Conservation (phyloP, 2,329 filamentous ascomycete genomes). For the Curvularia verruculosa region DNA sequence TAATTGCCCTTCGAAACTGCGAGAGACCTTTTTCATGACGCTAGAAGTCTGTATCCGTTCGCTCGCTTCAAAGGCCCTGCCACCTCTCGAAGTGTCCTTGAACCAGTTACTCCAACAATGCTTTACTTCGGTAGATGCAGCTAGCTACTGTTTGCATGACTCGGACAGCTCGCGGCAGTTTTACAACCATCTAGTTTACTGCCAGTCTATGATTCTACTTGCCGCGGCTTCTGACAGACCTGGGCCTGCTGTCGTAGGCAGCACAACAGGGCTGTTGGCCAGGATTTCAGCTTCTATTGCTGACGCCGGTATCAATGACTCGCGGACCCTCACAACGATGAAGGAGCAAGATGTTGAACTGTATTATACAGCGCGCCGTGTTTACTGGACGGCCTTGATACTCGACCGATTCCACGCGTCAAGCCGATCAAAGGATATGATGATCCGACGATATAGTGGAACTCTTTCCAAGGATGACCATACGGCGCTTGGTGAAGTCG, state of each 20-base stretch:
- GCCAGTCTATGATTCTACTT: constrained; percentile 41
- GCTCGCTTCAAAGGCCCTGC: constrained; percentile 36
- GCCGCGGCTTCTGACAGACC: constrained; percentile 44
- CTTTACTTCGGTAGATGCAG: constrained; percentile 37
- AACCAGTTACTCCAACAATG: constrained; percentile 40
- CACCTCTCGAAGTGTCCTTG: constrained; percentile 32
- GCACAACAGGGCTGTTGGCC: constrained; percentile 39
- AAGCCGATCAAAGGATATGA: constrained; percentile 41
- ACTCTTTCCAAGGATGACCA: constrained; percentile 42
- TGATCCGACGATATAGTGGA: constrained; percentile 40
- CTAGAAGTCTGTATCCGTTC: constrained; percentile 45
- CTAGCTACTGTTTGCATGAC: constrained; percentile 37
- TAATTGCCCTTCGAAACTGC: constrained; percentile 42
- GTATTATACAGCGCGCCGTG: constrained; percentile 40
- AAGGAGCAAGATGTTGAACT: constrained; percentile 42
- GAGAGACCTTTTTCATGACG: constrained; percentile 46
- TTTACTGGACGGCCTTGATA: constrained; percentile 47
- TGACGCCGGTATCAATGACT: constrained; percentile 42
- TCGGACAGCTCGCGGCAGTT: constrained; percentile 36
- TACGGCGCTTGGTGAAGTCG: constrained; percentile 40
- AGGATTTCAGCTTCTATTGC: constrained; percentile 40
- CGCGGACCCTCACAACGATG: constrained; percentile 29
- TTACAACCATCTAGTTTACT: constrained; percentile 45
- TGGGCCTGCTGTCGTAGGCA: constrained; percentile 34
- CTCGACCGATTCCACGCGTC: constrained; percentile 48